Percentiles rank a stretch among this genome's conserved stretches.
Conservation (phyloP, 768 basidiomycete species). For the Tylopilus vinaceipallidus region DNA sequence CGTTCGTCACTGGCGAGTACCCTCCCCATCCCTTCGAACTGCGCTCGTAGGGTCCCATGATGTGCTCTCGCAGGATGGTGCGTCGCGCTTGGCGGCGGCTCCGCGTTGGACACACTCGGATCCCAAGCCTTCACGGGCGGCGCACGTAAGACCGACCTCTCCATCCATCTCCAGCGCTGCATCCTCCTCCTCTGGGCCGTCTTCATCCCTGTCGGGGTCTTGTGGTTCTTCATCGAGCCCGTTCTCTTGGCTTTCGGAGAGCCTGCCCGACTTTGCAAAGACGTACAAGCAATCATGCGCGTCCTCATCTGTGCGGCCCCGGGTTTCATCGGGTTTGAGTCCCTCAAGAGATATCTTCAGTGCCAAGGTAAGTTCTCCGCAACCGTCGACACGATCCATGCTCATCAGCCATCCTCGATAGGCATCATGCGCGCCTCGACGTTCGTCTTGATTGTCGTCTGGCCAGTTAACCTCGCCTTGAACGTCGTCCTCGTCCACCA, state of each 20-base stretch:
- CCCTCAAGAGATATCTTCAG: constrained; percentile 76
- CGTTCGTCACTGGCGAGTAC: constrained; percentile 74
- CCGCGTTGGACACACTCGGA: constrained; percentile 74
- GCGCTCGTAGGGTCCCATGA: constrained; percentile 51
- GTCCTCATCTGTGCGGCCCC: constrained; percentile 64
- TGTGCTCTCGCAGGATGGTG: constrained; percentile 59
- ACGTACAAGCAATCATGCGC: constrained; percentile 66
- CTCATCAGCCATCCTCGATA: constrained; percentile 23
- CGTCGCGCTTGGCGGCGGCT: constrained; percentile 75
- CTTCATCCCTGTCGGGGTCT: constrained; percentile 56
- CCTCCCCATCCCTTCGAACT: constrained; percentile 16
- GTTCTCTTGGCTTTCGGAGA: constrained; percentile 65
- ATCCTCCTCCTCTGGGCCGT: constrained; percentile 61
- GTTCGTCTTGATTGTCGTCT: constrained; percentile 55
- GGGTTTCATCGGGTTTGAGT: constrained; percentile 73
- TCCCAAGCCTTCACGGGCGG: constrained; percentile 76
- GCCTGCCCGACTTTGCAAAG: constrained; percentile 49
- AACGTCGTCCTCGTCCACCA: constrained; percentile 63
- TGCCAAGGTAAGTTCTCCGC: constrained; percentile 58
- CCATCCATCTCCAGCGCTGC: constrained; percentile 71
- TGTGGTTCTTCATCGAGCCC: constrained; percentile 67
- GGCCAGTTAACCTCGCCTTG: constrained; percentile 62
- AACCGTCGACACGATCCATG: neutral
- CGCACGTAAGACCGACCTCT: constrained; percentile 56
- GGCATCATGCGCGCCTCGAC: constrained; percentile 78